These are phyloP conservation scores for Penicillium sclerotigenum DNA, from an alignment of 2,329 filamentous ascomycete species.

Conservation along the genomic window DNA sequence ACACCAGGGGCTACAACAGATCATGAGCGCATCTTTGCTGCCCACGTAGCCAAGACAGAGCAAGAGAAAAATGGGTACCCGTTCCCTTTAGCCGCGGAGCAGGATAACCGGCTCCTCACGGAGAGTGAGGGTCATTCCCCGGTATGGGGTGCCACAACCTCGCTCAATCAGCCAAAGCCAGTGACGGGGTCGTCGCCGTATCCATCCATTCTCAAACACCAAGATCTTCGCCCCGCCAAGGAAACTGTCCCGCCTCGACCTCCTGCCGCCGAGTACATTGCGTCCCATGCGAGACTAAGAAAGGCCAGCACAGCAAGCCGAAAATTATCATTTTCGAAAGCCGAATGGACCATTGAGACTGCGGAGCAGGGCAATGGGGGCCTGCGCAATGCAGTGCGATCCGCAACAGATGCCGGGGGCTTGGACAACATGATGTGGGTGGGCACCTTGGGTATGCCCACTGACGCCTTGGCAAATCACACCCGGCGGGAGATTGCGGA, in stretches of 20 bases:
- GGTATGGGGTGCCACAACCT: slow-evolving; percentile 66
- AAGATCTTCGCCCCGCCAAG: slow-evolving; percentile 39
- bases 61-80: slow-evolving; percentile 27
- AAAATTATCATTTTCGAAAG: slow-evolving; percentile 66
- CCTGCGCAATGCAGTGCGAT: slow-evolving; percentile 80
- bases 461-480: slow-evolving; percentile 72
- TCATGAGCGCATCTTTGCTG: slow-evolving; percentile 42
- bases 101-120: slow-evolving; percentile 53
- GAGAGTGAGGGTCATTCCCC: slow-evolving; percentile 73
- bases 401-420: slow-evolving; percentile 66
- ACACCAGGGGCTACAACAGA: slow-evolving; percentile 44
- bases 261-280: slow-evolving; percentile 7
- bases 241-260: slow-evolving; percentile 22
- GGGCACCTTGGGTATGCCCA: slow-evolving; percentile 90
- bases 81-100: slow-evolving; percentile 31
- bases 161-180: slow-evolving; percentile 74
- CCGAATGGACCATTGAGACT: slow-evolving; percentile 76
- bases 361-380: slow-evolving; percentile 92
- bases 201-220: slow-evolving; percentile 69
- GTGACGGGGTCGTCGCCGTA: slow-evolving; percentile 71
- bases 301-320: slow-evolving; percentile 52
- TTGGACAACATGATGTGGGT: slow-evolving; percentile 81
- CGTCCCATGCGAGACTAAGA: slow-evolving; percentile 11
- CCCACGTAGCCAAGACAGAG: slow-evolving; percentile 24
- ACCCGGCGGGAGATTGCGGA: slow-evolving; percentile 82